A percentile compares a stretch with the other conserved stretches of the same genome.
phyloP scores from a whole-genome alignment of 2,329 filamentous ascomycete species.

The Aureobasidium zeae region DNA sequence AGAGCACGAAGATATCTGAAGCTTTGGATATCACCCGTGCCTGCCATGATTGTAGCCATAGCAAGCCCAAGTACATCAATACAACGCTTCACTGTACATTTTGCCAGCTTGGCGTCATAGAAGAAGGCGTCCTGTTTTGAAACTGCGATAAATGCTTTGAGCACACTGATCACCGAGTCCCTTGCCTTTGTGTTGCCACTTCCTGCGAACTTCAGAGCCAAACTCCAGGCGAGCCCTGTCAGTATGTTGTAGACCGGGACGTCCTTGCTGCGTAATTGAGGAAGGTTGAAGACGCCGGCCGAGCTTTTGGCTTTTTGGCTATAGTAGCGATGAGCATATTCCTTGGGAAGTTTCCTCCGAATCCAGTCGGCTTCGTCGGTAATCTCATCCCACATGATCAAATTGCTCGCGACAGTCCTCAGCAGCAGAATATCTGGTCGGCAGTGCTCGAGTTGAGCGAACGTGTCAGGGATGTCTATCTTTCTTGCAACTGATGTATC shows the following conservation, averaged over 20 bases:
- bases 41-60: slow-evolving; percentile 84
- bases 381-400: slow-evolving; percentile 89
- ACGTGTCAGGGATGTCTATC: slow-evolving; percentile 83
- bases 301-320: neutral
- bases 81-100: slow-evolving; percentile 79
- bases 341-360: slow-evolving; percentile 55
- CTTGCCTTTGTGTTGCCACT: slow-evolving; percentile 55
- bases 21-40: slow-evolving; percentile 78
- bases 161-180: slow-evolving; percentile 71
- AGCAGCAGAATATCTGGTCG: slow-evolving; percentile 87
- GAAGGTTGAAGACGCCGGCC: slow-evolving; percentile 6
- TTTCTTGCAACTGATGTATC: slow-evolving; percentile 79
- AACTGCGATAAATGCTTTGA: slow-evolving; percentile 46
- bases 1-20: slow-evolving; percentile 78
- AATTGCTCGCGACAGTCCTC: slow-evolving; percentile 75
- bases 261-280: slow-evolving; percentile 63
- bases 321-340: slow-evolving; percentile 39
- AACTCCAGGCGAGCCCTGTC: slow-evolving; percentile 72
- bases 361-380: slow-evolving; percentile 61
- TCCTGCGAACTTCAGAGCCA: slow-evolving; percentile 39
- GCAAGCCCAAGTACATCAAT: slow-evolving; percentile 80
- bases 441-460: slow-evolving; percentile 89
- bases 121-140: slow-evolving; percentile 28
- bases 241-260: slow-evolving; percentile 90
- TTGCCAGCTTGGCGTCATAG: slow-evolving; percentile 78